Base-by-base conservation (phyloP, 192 early-diverging fungal species). In the Backusella tarrabulga region DNA sequence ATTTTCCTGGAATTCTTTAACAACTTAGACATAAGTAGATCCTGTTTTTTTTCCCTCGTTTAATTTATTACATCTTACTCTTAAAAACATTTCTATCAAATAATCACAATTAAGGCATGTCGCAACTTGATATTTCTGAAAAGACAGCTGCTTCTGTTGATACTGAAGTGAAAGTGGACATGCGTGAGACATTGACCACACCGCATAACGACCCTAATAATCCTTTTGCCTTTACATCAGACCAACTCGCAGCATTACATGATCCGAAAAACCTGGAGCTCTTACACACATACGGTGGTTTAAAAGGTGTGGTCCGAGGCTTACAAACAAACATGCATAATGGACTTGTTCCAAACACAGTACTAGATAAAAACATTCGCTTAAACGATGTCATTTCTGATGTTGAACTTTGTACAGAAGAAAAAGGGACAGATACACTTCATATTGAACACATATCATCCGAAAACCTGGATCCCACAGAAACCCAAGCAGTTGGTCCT, bases 261-360 rank as follows among this genome's bases (percentile, higher is more conserved):
- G 91, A 92, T 76, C 87, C 88, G 15, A 92, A 93, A 76, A 82
- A 87, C 44, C 38, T 87, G 36, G 81, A 75, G 42, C 32, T 77
- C 34, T 76, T 92, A 4, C 54, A 73, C 19, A 67, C 19, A 3
- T 85, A 77, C 76, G 88, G 86, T 34, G 91, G 91, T 1, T 17
- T 83, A 17, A 76, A 85, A 23, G 90, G 91, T 8, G 63, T 93
- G 11, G 44, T 83, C 14, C 71, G 50, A 14, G 90, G 86, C 26
- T 69, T 93, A 14, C 81, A 87, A 46, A 79, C 89, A 2, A 74
- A 91, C 52, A 21, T 81, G 2, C 70, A 81, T 23, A 66, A 36
- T 35, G 91, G 91, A 66, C 81, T 93, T 2, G 75, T 66, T 42
- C 81, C 79, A 9, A 32, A 83, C 36, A 74, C 83, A n/a, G 60